These are phyloP conservation scores for Lepidium didymum DNA, from an alignment of 345 rosid genomes.

Conservation along the genomic window DNA sequence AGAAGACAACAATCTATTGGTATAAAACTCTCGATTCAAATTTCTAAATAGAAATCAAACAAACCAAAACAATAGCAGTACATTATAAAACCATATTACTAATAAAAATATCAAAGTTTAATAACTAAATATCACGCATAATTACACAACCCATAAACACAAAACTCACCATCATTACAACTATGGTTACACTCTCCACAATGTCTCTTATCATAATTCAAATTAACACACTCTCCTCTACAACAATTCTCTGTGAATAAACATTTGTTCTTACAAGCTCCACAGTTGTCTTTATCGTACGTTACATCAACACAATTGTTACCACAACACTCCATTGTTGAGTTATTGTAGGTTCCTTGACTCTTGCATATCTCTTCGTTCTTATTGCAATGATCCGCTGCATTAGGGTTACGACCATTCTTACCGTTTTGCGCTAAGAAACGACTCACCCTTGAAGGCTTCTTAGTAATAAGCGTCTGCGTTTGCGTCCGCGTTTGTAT, in stretches of 20 bases:
- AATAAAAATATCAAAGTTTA: slow-evolving; percentile 1
- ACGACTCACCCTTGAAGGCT: slow-evolving; percentile 37
- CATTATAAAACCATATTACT: background rate
- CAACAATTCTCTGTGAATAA: slow-evolving; percentile 49
- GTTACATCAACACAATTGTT: slow-evolving; percentile 58
- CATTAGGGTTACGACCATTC: slow-evolving; percentile 35
- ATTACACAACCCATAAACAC: slow-evolving; percentile 63
- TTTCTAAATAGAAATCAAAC: background rate
- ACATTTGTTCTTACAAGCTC: slow-evolving; percentile 61
- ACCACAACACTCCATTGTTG: slow-evolving; percentile 53
- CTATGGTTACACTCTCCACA: slow-evolving; percentile 60
- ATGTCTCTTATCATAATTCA: slow-evolving; percentile 54
- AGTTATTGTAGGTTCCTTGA: slow-evolving; percentile 6
- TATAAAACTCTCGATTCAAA: background rate
- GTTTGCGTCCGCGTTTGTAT: slow-evolving; percentile 7
- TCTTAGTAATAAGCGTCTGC: background rate
- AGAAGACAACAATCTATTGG: background rate
- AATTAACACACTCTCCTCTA: slow-evolving; percentile 56
- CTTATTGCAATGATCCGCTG: slow-evolving; percentile 51
- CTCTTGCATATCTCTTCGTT: slow-evolving; percentile 37
- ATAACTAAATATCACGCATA: slow-evolving; percentile 35
- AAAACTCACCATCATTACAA: slow-evolving; percentile 36
- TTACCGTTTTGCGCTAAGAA: slow-evolving; percentile 38
- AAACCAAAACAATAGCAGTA: background rate
- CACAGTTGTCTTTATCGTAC: slow-evolving; percentile 49